phyloP scores from a whole-genome alignment of 179 eudicot species.

The Beta macrorhiza region DNA sequence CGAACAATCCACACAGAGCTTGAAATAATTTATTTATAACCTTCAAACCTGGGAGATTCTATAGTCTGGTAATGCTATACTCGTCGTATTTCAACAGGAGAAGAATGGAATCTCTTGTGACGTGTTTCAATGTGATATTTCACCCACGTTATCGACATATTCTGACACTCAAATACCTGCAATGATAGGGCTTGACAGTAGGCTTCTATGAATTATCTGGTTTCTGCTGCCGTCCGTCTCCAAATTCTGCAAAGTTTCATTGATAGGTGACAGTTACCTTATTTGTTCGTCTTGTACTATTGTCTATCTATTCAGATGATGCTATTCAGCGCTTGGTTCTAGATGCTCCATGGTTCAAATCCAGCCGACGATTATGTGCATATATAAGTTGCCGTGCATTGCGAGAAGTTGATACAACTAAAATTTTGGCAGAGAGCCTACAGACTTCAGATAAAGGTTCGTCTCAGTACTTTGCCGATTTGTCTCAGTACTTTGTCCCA shows the following conservation, averaged over 20 bases:
- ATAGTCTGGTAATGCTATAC: neutral
- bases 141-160: neutral
- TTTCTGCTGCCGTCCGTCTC: neutral
- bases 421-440: constrained; percentile 54
- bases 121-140: neutral
- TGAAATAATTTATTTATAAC: neutral
- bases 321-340: constrained; percentile 61
- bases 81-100: neutral
- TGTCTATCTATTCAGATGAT: constrained; percentile 46
- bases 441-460: constrained; percentile 55
- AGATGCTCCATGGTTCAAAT: constrained; percentile 91
- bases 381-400: constrained; percentile 88
- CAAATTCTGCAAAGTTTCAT: neutral
- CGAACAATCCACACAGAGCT: no score
- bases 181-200: neutral
- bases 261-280: neutral
- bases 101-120: neutral
- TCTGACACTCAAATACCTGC: neutral
- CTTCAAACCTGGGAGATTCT: neutral
- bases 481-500: constrained; percentile 1
- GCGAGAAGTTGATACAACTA: constrained; percentile 89
- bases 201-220: neutral
- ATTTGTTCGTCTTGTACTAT: neutral
- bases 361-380: constrained; percentile 77
- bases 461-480: no score